phyloP scores from a whole-genome alignment of 2,329 filamentous ascomycete species.

The Paecilomyces niveus region DNA sequence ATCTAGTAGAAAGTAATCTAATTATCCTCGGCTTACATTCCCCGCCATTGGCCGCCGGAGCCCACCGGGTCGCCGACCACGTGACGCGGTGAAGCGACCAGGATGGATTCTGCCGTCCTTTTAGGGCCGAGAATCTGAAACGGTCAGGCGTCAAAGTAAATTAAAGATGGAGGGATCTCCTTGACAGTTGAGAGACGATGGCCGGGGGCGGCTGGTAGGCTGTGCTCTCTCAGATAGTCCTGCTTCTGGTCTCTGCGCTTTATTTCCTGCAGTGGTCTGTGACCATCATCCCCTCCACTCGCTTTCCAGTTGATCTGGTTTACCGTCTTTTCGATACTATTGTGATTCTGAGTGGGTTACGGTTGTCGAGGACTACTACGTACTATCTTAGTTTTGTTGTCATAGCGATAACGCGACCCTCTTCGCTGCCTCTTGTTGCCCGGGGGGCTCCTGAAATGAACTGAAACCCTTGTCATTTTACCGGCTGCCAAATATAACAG shows the following conservation, averaged over 20 bases:
- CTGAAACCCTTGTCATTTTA: background rate
- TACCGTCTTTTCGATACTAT: background rate
- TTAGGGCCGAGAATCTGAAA: slow-evolving; percentile 4
- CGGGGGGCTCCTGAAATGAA: background rate
- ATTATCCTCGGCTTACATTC: background rate
- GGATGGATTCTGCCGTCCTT: background rate
- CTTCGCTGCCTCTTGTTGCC: background rate
- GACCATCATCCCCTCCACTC: background rate
- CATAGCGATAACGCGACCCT: background rate
- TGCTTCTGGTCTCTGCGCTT: background rate
- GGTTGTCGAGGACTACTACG: background rate
- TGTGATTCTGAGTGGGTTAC: background rate
- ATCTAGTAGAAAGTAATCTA: no score
- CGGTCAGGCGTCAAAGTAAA: background rate
- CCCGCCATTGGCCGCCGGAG: background rate
- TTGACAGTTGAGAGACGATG: background rate
- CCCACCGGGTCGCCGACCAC: background rate
- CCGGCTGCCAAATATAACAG: background rate
- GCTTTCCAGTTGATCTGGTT: background rate
- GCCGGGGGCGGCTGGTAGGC: background rate
- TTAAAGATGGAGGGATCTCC: background rate
- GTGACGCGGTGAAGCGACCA: background rate
- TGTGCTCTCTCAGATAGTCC: background rate
- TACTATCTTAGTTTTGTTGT: background rate
- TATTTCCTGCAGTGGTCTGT: background rate